Evolutionary conservation across 2,329 filamentous ascomycete species (phyloP), one percentile per base, ranked within the genome.

Genomic region (Cladosporium oxysporum): DNA sequence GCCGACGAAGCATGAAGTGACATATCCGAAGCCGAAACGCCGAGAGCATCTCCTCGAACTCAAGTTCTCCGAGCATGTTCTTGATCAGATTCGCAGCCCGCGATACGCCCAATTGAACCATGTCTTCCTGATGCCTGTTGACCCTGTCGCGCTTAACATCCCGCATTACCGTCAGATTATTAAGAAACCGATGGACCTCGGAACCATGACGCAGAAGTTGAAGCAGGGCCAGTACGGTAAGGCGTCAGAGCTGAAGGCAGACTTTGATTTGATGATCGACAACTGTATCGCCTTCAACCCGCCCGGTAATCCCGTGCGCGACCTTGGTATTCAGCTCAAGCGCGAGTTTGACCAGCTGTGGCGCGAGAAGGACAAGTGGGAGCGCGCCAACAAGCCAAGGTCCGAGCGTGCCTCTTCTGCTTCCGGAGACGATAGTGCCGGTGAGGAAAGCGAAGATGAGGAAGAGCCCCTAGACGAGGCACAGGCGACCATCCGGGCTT

Each of bases 231-330:
- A 92, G 65, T 98, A 98, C 74, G 85, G 88, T 70, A 92, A 85
- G 65, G 85, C 91, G 0, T 93, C 92, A 77, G 93, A 97, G 55
- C 92, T 98, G 72, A 91, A 96, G 74, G 85, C 85, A 66, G 93
- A 96, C 73, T 87, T 97, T 64, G 86, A 88, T 58, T 85, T 93
- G 65, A 93, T 98, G 71, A 90, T 97, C 74, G 84, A 87, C 71
- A 99, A 99, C 77, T 97, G 94, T 78, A 92, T 88, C 82, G 90
- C 90, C 69, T 99, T 98, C 85, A 99, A 99, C 72, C 87, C 88
- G n/a, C 82, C 85, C 0, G 89, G 88, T 10, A 92, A 96, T 69
- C 84, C 88, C 0, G 91, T 96, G 18, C 89, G 91, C 66, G 77
- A 83, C 33, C 83, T 90, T 70, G 94, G 92, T 14, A 88, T 90